phyloP scores from a whole-genome alignment of 164 flowering plant species.

The Liquidambar formosana region DNA sequence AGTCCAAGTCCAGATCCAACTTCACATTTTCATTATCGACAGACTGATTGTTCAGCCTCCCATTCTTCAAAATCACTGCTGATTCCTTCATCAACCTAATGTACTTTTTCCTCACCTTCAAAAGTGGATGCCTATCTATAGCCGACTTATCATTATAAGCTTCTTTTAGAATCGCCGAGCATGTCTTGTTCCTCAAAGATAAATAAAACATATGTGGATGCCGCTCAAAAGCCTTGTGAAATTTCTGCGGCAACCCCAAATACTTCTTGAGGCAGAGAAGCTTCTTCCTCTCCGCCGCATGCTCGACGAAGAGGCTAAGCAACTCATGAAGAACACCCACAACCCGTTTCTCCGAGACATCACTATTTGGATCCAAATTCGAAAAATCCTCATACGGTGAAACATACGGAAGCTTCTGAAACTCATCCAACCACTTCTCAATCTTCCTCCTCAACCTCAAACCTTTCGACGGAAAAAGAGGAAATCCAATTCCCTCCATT shows the following conservation, averaged over 20 bases:
- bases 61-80: constrained; percentile 36
- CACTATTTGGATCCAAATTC: constrained; percentile 54
- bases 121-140: constrained; percentile 65
- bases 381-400: constrained; percentile 77
- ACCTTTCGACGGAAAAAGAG: constrained; percentile 73
- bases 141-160: constrained; percentile 46
- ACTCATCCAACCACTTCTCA: constrained; percentile 61
- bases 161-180: constrained; percentile 83
- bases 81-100: constrained; percentile 59
- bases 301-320: constrained; percentile 77
- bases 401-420: constrained; percentile 74
- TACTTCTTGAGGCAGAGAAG: constrained; percentile 60
- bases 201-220: constrained; percentile 81
- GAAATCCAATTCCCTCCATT: constrained; percentile 44
- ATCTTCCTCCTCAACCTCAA: constrained; percentile 78
- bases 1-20: constrained; percentile 25
- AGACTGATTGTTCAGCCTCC: constrained; percentile 32
- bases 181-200: constrained; percentile 71
- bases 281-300: constrained; percentile 74
- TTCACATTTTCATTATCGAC: constrained; percentile 3
- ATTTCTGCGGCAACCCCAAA: constrained; percentile 80
- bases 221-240: constrained; percentile 73
- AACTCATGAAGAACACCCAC: constrained; percentile 84
- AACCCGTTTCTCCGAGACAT: constrained; percentile 71
- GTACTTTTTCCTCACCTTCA: constrained; percentile 65